phyloP scores from a whole-genome alignment of 352 stramenopile species.

The Phytopythium cucurbitacearum region DNA sequence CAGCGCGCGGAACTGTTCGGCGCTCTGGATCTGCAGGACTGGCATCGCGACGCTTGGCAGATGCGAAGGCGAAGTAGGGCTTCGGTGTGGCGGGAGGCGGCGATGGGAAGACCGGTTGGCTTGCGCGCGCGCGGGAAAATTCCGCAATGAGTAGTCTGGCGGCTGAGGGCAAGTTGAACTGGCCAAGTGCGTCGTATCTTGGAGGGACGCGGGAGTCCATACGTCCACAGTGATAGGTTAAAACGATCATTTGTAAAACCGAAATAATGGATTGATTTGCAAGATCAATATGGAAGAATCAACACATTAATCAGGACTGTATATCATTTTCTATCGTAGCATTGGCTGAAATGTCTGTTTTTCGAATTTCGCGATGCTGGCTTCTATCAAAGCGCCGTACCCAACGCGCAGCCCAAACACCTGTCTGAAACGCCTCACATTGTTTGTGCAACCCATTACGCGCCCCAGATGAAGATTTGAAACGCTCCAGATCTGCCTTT shows the following conservation, averaged over 20 bases:
- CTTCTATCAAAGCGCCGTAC: neutral
- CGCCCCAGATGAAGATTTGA: neutral
- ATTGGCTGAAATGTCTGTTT: neutral
- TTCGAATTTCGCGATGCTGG: neutral
- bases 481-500: neutral
- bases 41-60: slow-evolving; percentile 4
- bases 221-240: neutral
- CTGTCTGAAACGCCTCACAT: neutral
- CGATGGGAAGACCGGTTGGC: slow-evolving; percentile 7
- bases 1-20: slow-evolving; percentile 36
- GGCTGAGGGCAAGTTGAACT: slow-evolving; percentile 7
- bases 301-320: no score
- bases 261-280: no score
- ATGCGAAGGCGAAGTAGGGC: neutral
- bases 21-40: slow-evolving; percentile 30
- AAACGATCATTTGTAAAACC: no score
- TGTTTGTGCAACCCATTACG: neutral
- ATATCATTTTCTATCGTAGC: no score
- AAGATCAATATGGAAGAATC: no score
- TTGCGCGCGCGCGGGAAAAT: slow-evolving; percentile 14
- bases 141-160: slow-evolving; percentile 20
- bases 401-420: neutral
- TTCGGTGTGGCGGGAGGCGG: neutral
- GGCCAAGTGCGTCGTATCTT: slow-evolving; percentile 11
- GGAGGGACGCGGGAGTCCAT: slow-evolving; percentile 10